Conservation (phyloP, 805 yeast genomes). For the Scheffersomyces lignosus region DNA sequence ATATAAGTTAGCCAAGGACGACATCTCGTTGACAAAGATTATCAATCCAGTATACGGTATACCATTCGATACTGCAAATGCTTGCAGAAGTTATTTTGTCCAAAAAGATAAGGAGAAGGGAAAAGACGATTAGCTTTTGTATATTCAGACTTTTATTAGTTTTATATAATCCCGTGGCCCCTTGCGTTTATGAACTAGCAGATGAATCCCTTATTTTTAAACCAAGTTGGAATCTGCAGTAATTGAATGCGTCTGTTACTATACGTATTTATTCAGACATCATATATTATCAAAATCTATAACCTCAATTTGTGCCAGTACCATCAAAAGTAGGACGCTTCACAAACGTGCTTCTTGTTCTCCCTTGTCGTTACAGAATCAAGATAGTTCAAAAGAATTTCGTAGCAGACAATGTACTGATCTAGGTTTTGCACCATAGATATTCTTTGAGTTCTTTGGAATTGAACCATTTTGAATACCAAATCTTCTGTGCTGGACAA, state of each 20-base stretch:
- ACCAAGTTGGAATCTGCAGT: no score
- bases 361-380: no score
- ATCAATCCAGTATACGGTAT: conserved; percentile 31
- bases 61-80: conserved; percentile 11
- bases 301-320: no score
- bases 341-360: no score
- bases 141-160: no score
- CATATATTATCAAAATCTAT: no score
- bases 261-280: no score
- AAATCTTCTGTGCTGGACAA: conserved; percentile 44
- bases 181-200: no score
- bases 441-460: conserved; percentile 69
- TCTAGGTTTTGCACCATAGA: conserved; percentile 84
- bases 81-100: not conserved
- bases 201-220: no score
- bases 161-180: no score
- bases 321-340: no score
- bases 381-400: conserved; percentile 44
- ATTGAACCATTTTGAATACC: conserved; percentile 61
- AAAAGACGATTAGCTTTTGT: not conserved
- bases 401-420: conserved; percentile 75
- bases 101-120: not conserved
- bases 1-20: not conserved
- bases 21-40: conserved; percentile 12
- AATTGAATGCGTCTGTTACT: no score